These are phyloP conservation scores for Trichoderma reesei DNA, from an alignment of 495 filamentous ascomycete species.

Conservation along the genomic window DNA sequence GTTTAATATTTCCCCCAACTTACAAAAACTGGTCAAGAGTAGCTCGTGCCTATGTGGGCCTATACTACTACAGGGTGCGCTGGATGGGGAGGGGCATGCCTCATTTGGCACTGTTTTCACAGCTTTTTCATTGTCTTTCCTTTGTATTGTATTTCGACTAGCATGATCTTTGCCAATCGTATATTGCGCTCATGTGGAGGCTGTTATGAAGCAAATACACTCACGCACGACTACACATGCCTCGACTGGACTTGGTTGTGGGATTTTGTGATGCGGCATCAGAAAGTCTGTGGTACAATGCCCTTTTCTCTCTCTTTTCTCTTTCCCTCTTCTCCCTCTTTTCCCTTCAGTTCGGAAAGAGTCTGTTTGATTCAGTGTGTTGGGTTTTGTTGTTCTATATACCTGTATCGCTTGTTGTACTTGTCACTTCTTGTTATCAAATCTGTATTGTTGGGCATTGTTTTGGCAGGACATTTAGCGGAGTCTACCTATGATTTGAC, in stretches of 20 bases:
- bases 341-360: background rate
- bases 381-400: background rate
- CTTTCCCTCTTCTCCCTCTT: background rate
- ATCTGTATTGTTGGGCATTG: background rate
- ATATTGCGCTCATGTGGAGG: constrained; percentile 5
- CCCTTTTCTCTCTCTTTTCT: background rate
- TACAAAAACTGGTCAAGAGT: background rate
- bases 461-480: constrained; percentile 3
- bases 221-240: background rate
- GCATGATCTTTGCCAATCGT: constrained; percentile 4
- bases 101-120: constrained; percentile 1
- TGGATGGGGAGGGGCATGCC: constrained; percentile 2
- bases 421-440: background rate
- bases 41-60: background rate
- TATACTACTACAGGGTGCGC: background rate
- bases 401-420: background rate
- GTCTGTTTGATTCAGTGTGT: background rate
- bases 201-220: constrained; percentile 5
- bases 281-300: background rate
- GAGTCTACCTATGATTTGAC: background rate
- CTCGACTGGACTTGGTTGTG: constrained; percentile 4
- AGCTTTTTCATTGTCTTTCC: constrained; percentile 2
- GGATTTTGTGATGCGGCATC: constrained; percentile 6
- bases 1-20: background rate
- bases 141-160: constrained; percentile 8